Percentiles rank a stretch among this genome's conserved stretches.
phyloP scores from a whole-genome alignment of 1,284 basidiomycete species.

The Kalmanozyma brasiliensis region DNA sequence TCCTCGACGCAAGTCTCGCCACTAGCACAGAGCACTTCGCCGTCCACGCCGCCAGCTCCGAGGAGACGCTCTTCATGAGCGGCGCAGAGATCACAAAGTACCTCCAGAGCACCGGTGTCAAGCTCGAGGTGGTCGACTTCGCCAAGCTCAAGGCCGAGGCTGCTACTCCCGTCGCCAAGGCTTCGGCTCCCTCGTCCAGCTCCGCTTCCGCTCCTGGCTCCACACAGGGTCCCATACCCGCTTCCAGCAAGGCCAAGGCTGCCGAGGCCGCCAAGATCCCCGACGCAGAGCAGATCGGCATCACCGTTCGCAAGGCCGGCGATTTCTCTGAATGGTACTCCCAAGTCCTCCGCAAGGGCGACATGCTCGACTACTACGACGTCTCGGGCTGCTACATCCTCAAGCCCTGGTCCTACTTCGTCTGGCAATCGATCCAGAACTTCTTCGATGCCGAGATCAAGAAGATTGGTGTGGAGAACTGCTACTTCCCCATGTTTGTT shows the following conservation, averaged over 20 bases:
- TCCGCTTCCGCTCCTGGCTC: conserved; percentile 37
- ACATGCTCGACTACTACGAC: conserved; percentile 99
- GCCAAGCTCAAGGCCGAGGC: conserved; percentile 52
- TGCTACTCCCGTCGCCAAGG: conserved; percentile 42
- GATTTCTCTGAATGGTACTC: conserved; percentile 68
- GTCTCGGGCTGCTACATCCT: conserved; percentile 99
- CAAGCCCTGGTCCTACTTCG: conserved; percentile 94
- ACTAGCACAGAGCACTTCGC: conserved; percentile 53
- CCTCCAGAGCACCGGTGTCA: conserved; percentile 59
- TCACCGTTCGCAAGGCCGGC: conserved; percentile 65
- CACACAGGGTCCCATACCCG: conserved; percentile 43
- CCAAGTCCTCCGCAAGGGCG: conserved; percentile 94
- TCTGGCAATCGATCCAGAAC: conserved; percentile 93
- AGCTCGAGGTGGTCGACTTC: conserved; percentile 59
- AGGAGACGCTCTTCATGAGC: conserved; percentile 63
- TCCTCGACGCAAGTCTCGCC: conserved; percentile 58
- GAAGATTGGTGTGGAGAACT: conserved; percentile 93
- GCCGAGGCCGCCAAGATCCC: conserved; percentile 60
- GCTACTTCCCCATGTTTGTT: conserved; percentile 99
- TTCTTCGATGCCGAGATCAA: conserved; percentile 76
- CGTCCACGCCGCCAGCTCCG: conserved; percentile 59
- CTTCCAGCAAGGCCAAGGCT: conserved; percentile 42
- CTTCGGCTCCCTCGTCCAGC: conserved; percentile 32
- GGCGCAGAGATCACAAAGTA: conserved; percentile 59
- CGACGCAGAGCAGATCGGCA: conserved; percentile 66